Evolutionary conservation across 768 basidiomycete genomes (phyloP), one percentile per base, ranked within the genome.

Genomic region (Podaxis sp.): DNA sequence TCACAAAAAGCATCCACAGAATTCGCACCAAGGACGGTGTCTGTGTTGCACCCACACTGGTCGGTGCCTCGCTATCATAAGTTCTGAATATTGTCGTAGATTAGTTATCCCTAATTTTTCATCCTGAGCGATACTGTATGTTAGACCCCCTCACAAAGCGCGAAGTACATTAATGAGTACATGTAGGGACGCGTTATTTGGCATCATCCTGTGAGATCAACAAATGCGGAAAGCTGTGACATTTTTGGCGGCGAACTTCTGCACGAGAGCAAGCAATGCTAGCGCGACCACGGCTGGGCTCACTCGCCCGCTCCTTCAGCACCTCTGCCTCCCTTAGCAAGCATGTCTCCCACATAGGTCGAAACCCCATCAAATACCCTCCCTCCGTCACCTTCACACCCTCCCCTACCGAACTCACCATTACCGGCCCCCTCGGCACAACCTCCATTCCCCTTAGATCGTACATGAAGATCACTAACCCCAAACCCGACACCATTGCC

Each of bases 1-100:
- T 72, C 40, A 93, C 91, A 15, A 89, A 90, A 72, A 84, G 77
- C 57, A 84, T 88, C 7, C 93, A 98, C 75, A 88, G 78, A 70
- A 95, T 99, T 66, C 82, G 94, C 60, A 96, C 96, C 2, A 88
- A 89, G 71, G 82, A 86, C 26, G 97, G 96, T 13, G 80, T 92
- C 30, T 96, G 93, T 73, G 69, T 86, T 12, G 88, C 95, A 8
- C 88, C 90, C 15, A 92, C 84, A 6, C 82, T 96, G 51, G 81
- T 95, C 59, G 96, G 94, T 4, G 96, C 96, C 7, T 93, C 92
- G n/a, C 74, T 99, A 68, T 97, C 96, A 67, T 98, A 87, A 61
- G 42, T 1, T 30, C 2, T 12, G 52, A 51, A 54, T 58, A 42
- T 26, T 30, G 22, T 55, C 39, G 39, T 42, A 22, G 46, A 56